Conservation (phyloP, 768 basidiomycete genomes). For the Suillus fuscotomentosus region DNA sequence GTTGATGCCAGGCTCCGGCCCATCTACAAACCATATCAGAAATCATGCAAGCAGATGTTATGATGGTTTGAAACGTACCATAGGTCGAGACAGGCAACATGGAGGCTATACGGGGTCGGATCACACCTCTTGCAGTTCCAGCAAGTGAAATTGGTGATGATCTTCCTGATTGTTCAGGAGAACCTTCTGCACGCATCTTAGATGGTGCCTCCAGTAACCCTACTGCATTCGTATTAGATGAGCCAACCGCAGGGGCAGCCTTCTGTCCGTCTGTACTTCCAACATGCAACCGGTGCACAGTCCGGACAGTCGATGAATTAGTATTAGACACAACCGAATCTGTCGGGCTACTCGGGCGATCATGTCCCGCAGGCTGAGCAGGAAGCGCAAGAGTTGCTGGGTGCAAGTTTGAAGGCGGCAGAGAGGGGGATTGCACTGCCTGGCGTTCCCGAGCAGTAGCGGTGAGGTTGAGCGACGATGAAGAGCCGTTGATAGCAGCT, state of each 20-base stretch:
- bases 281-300: slow-evolving; percentile 61
- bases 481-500: slow-evolving; percentile 72
- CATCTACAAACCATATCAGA: slow-evolving; percentile 51
- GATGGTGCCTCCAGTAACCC: slow-evolving; percentile 81
- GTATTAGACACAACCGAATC: slow-evolving; percentile 77
- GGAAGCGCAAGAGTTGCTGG: slow-evolving; percentile 25
- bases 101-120: slow-evolving; percentile 49
- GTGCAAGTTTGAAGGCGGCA: slow-evolving; percentile 12
- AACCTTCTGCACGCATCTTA: slow-evolving; percentile 62
- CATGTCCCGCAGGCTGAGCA: slow-evolving; percentile 25
- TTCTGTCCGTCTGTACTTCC: slow-evolving; percentile 78
- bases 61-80: slow-evolving; percentile 41
- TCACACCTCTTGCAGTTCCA: slow-evolving; percentile 48
- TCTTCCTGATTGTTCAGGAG: slow-evolving; percentile 72
- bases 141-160: slow-evolving; percentile 73
- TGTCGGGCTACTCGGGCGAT: slow-evolving; percentile 75
- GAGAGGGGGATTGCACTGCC: slow-evolving; percentile 25
- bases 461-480: slow-evolving; percentile 55
- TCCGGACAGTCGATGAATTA: slow-evolving; percentile 60
- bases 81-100: slow-evolving; percentile 67
- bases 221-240: slow-evolving; percentile 78
- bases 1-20: slow-evolving; percentile 86
- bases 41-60: background rate
- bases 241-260: slow-evolving; percentile 87
- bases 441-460: slow-evolving; percentile 46